phyloP scores from a whole-genome alignment of 2,329 filamentous ascomycete genomes.

The Lachnellula arida region DNA sequence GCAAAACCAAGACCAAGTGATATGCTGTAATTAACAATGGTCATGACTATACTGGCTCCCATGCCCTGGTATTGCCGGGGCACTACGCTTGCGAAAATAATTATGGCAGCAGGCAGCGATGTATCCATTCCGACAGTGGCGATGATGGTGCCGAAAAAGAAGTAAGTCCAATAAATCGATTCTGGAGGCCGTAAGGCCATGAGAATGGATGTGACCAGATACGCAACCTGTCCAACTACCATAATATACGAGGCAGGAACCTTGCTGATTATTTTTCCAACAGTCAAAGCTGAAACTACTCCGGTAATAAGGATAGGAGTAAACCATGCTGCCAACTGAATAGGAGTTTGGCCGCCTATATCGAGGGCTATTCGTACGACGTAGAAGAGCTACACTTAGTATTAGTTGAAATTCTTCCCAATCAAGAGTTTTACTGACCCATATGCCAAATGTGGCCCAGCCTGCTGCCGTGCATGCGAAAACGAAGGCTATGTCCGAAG shows the following conservation, averaged over 20 bases:
- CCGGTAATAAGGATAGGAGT: conserved; percentile 8
- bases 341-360: conserved; percentile 7
- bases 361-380: background rate
- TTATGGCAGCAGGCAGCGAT: conserved; percentile 56
- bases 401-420: no score
- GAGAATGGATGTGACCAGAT: conserved; percentile 32
- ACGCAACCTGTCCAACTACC: conserved; percentile 30
- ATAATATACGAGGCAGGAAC: conserved; percentile 40
- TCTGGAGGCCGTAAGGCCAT: conserved; percentile 16
- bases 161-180: conserved; percentile 59
- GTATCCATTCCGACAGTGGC: conserved; percentile 62
- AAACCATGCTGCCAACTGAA: conserved; percentile 13
- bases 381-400: no score
- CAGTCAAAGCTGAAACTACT: conserved; percentile 9
- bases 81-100: conserved; percentile 50
- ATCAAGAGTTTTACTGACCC: conserved; percentile 25
- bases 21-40: conserved; percentile 64
- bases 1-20: conserved; percentile 61
- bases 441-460: conserved; percentile 29
- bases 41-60: conserved; percentile 45
- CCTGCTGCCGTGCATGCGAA: conserved; percentile 24
- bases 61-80: background rate
- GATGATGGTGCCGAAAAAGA: conserved; percentile 53
- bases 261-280: conserved; percentile 7
- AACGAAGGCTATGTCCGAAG: conserved; percentile 46